A percentile compares a stretch with the other conserved stretches of the same genome.
Conservation (phyloP, 164 flowering plant genomes). For the Chimonanthus salicifolius region DNA sequence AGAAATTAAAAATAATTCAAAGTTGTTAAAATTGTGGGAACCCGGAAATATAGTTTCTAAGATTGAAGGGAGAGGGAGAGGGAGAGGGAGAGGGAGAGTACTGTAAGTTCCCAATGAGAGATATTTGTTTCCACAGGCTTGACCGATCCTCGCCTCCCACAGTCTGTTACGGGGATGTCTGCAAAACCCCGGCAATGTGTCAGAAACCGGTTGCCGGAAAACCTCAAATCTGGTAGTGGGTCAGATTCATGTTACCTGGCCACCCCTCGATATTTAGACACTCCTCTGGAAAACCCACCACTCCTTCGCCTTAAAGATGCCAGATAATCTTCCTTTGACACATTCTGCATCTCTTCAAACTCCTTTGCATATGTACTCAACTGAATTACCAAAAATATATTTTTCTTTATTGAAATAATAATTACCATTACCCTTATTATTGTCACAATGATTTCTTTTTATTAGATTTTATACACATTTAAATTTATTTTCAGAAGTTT, state of each 20-base stretch:
- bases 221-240: not conserved
- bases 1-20: too few species aligned
- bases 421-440: too few species aligned
- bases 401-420: not conserved
- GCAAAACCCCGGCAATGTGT: conserved; percentile 13
- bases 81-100: conserved; percentile 10
- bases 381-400: conserved; percentile 30
- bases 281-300: conserved; percentile 93
- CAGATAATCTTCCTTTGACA: conserved; percentile 71
- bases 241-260: conserved; percentile 49
- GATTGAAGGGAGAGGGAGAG: too few species aligned
- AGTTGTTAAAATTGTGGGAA: too few species aligned
- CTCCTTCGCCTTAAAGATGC: conserved; percentile 66
- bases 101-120: conserved; percentile 47
- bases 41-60: too few species aligned
- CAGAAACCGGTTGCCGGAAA: conserved; percentile 7
- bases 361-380: conserved; percentile 52
- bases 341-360: conserved; percentile 54
- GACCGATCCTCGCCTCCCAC: conserved; percentile 57
- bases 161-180: conserved; percentile 58
- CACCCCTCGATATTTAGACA: conserved; percentile 92
- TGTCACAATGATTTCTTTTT: not conserved
- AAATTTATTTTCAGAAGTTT: not conserved
- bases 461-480: not conserved
- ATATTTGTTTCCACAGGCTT: conserved; percentile 47